Percentiles rank a stretch among this genome's conserved stretches.
Conservation (phyloP, 1,139 yeast species). For the Meyerozyma elateridarum region DNA sequence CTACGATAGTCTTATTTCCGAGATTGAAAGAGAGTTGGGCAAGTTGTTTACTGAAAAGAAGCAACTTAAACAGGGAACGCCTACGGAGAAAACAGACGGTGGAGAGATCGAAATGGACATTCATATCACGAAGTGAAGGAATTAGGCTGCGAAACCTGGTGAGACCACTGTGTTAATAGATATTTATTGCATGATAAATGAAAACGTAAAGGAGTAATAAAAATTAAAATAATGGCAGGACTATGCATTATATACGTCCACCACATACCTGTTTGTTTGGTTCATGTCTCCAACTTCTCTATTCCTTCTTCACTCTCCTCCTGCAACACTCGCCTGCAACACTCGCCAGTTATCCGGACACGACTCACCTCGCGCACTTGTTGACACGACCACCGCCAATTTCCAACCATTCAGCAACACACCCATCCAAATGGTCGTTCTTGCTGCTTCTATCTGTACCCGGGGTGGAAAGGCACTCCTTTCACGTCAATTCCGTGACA, state of each 20-base stretch:
- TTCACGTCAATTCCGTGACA: slow-evolving; percentile 87
- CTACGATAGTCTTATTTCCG: slow-evolving; percentile 55
- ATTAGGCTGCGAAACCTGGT: too few species aligned
- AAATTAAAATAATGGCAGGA: too few species aligned
- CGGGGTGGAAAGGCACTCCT: slow-evolving; percentile 92
- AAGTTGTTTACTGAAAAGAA: slow-evolving; percentile 40
- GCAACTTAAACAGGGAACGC: slow-evolving; percentile 1
- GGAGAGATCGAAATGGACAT: slow-evolving; percentile 4
- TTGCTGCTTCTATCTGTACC: slow-evolving; percentile 94
- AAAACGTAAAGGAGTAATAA: too few species aligned
- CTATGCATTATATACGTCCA: too few species aligned
- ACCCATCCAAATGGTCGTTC: slow-evolving; percentile 36
- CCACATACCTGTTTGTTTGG: too few species aligned
- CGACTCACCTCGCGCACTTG: slow-evolving; percentile 8
- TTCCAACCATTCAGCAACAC: slow-evolving; percentile 1
- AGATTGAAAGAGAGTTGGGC: slow-evolving; percentile 61
- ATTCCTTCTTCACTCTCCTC: too few species aligned
- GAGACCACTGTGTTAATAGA: too few species aligned
- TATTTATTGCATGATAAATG: too few species aligned
- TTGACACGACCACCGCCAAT: slow-evolving; percentile 11
- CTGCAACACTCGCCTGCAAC: too few species aligned
- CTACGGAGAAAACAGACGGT: too few species aligned
- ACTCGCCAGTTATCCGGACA: too few species aligned
- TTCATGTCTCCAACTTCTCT: too few species aligned
- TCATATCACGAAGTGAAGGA: slow-evolving; percentile 1